Percentiles rank a stretch among this genome's conserved stretches.
Evolutionary conservation across 495 filamentous ascomycete genomes (phyloP).

Genomic region (Hypoxylon subgilvum): DNA sequence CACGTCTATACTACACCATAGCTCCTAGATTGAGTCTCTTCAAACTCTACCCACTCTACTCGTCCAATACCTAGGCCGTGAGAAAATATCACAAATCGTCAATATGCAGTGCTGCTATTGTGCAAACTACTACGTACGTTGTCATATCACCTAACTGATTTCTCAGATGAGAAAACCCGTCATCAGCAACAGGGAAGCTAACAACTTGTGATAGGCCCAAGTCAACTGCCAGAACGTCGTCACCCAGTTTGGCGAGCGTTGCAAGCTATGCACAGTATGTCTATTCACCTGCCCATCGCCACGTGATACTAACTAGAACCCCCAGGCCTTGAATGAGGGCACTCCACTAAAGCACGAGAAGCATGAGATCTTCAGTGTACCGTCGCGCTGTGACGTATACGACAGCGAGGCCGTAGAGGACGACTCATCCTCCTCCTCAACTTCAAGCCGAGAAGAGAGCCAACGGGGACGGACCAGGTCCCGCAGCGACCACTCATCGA

Average conservation of each 20-base stretch:
- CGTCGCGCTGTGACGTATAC: constrained; percentile 14
- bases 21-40: background rate
- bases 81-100: background rate
- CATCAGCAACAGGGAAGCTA: constrained; percentile 1
- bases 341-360: constrained; percentile 17
- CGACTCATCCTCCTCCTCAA: background rate
- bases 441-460: constrained; percentile 21
- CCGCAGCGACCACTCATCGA: constrained; percentile 25
- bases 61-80: background rate
- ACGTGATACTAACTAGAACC: background rate
- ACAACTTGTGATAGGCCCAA: constrained; percentile 43
- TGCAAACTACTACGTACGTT: constrained; percentile 59
- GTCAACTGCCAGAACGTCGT: constrained; percentile 56
- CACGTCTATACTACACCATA: background rate
- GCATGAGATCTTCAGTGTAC: constrained; percentile 17
- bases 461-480: background rate
- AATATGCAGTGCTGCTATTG: constrained; percentile 59
- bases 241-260: constrained; percentile 51
- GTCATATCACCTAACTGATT: background rate
- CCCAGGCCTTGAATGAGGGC: constrained; percentile 34
- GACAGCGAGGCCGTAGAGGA: constrained; percentile 24
- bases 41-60: background rate
- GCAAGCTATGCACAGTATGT: constrained; percentile 52
- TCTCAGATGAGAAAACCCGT: background rate
- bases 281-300: background rate